Base-by-base conservation (phyloP, 108 stramenopile genomes). In the Pseudonitzschia multistriata region DNA sequence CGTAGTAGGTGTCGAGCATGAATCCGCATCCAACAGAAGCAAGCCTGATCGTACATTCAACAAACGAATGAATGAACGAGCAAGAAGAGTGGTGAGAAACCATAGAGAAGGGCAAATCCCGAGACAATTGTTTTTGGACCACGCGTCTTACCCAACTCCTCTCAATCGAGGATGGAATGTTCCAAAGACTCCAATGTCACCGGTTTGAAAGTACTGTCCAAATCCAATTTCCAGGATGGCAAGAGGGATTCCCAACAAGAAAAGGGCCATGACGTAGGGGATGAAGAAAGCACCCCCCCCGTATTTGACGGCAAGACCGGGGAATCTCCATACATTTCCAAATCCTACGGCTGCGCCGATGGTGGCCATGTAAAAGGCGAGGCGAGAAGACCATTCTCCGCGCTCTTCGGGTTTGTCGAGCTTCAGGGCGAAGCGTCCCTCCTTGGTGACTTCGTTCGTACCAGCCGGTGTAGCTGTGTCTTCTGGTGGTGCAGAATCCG, bases 311-410 rank as follows among this genome's bases (percentile, higher is more conserved):
- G 80, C 81, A 22, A 89, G 74, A 7, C 68, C 55, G n/a, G 88
- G 88, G 74, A 89, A 89, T n/a, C 88, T 71, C 88, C 88, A 89
- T 25, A 89, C 71, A 47, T 89, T 89, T 31, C 88, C 85, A 62
- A 89, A 85, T 36, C 85, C 88, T 13, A 89, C 84, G 0, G 87
- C 84, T 47, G 74, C 70, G n/a, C 82, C 87, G 48, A 85, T 55
- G 13, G 81, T 74, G n/a, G 83, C 84, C 35, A 85, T 76, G 45
- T 82, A 83, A 66, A 87, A 87, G 27, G 86, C 81, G 14, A 69
- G 15, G 5, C 86, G 71, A 31, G 79, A 80, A 24, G 73, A 53
- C 85, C 85, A 86, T 31, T 56, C 65, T 17, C 74, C 74, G 3
- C 78, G 71, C 14, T 47, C 62, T 22, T 67, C 66, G 7, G 30